Conservation (phyloP, 164 flowering plant genomes). For the Cinnamomum micranthum region DNA sequence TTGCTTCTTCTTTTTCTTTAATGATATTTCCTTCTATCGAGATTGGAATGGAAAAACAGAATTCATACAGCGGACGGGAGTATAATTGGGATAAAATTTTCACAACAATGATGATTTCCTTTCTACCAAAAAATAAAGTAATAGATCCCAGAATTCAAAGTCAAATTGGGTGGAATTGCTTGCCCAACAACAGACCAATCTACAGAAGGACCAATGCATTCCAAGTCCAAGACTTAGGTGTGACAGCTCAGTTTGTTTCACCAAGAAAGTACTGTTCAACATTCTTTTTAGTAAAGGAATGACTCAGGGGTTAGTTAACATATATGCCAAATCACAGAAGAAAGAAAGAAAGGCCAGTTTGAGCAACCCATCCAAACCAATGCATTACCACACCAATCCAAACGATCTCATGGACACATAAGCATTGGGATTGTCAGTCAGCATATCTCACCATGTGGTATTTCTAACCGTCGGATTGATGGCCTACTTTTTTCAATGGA, state of each 20-base stretch:
- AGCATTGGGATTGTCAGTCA: background rate
- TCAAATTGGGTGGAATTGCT: background rate
- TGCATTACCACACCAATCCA: background rate
- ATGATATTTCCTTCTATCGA: too few relatives aligned
- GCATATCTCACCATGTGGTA: background rate
- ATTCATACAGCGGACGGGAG: rapidly evolving
- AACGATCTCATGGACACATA: background rate
- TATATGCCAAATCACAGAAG: background rate
- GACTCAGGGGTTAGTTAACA: too few relatives aligned
- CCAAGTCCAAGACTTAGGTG: background rate
- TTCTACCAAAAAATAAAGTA: background rate
- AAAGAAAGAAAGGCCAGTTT: background rate
- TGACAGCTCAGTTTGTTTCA: background rate
- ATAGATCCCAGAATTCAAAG: constrained; percentile 19
- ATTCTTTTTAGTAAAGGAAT: background rate
- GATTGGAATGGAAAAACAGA: too few relatives aligned
- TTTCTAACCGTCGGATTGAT: background rate
- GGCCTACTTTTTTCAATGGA: background rate
- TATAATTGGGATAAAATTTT: too few relatives aligned
- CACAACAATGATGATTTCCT: too few relatives aligned
- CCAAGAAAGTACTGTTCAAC: background rate
- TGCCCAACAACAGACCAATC: background rate
- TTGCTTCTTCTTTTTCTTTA: too few relatives aligned
- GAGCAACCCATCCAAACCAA: background rate
- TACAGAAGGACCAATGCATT: background rate